These are phyloP conservation scores for Epichloe brachyelytri DNA, from an alignment of 2,329 filamentous ascomycete genomes.

Conservation along the genomic window DNA sequence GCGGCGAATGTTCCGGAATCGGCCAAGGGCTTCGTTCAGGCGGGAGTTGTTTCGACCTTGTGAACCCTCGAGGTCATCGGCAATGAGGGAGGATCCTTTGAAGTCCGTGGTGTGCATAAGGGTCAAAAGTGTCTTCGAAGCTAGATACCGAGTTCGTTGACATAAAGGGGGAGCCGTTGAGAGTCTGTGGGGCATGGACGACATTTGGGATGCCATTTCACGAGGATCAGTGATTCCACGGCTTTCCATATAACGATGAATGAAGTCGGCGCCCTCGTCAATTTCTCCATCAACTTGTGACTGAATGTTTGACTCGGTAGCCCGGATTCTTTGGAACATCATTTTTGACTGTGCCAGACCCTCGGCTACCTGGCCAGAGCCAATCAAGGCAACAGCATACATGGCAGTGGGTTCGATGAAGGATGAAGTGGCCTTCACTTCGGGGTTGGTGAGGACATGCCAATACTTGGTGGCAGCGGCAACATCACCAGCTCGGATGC, in stretches of 20 bases:
- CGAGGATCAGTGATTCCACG: conserved; percentile 43
- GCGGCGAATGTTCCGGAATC: conserved; percentile 87
- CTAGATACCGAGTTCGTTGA: conserved; percentile 44
- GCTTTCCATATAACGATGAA: conserved; percentile 44
- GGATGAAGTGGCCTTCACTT: conserved; percentile 43
- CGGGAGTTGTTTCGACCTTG: conserved; percentile 60
- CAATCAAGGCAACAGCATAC: conserved; percentile 80
- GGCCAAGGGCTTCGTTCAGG: conserved; percentile 66
- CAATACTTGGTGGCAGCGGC: conserved; percentile 68
- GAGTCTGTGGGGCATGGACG: conserved; percentile 30
- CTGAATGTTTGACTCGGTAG: conserved; percentile 35
- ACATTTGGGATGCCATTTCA: conserved; percentile 33
- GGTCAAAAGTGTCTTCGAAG: conserved; percentile 77
- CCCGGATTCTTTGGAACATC: conserved; percentile 78
- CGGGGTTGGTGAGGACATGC: conserved; percentile 54
- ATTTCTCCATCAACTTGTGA: conserved; percentile 62
- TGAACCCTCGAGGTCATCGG: conserved; percentile 74
- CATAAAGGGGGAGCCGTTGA: conserved; percentile 34
- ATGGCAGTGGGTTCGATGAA: conserved; percentile 83
- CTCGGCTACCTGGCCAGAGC: conserved; percentile 71
- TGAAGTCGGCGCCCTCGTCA: conserved; percentile 70
- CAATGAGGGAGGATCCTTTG: conserved; percentile 80
- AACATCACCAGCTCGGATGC: conserved; percentile 71
- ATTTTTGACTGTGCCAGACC: conserved; percentile 65
- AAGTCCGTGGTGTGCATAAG: conserved; percentile 84